These are phyloP conservation scores for Macrolepiota dolichaula DNA, from an alignment of 768 basidiomycete species.

Conservation along the genomic window DNA sequence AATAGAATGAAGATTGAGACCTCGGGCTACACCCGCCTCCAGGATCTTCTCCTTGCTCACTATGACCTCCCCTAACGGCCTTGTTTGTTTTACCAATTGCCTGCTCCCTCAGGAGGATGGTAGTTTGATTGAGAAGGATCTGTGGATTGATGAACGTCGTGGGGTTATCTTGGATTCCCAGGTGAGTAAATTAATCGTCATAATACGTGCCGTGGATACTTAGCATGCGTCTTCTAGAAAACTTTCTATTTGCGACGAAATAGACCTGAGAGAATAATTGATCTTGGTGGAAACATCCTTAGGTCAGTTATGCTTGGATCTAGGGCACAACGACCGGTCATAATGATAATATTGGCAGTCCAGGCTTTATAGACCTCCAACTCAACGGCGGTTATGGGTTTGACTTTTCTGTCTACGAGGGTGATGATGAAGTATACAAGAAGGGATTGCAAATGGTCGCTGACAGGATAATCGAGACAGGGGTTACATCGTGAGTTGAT, in stretches of 20 bases:
- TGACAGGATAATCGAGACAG: constrained; percentile 78
- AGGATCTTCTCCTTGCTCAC: not conserved
- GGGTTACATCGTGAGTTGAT: constrained; percentile 74
- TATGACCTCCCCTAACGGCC: constrained; percentile 54
- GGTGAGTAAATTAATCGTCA: constrained; percentile 30
- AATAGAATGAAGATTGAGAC: constrained; percentile 3
- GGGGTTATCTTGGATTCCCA: constrained; percentile 78
- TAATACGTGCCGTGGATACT: not conserved
- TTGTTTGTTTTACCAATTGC: constrained; percentile 88
- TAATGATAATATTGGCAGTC: constrained; percentile 38
- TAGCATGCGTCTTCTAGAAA: constrained; percentile 35
- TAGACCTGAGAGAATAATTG: constrained; percentile 60
- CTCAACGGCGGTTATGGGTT: constrained; percentile 89
- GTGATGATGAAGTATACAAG: constrained; percentile 63
- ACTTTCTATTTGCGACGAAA: constrained; percentile 64
- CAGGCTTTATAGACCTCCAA: constrained; percentile 84
- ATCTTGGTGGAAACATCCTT: constrained; percentile 75
- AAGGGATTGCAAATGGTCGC: constrained; percentile 68
- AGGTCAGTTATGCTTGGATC: constrained; percentile 38
- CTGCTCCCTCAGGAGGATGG: constrained; percentile 79
- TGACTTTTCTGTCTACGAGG: constrained; percentile 82
- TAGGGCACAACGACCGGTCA: not conserved
- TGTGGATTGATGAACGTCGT: constrained; percentile 76
- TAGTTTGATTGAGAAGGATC: constrained; percentile 63
- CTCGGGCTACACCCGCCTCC: not conserved